A percentile compares a stretch with the other conserved stretches of the same genome.
These are phyloP conservation scores for Scleroderma bovista DNA, from an alignment of 768 basidiomycete genomes.

Conservation along the genomic window DNA sequence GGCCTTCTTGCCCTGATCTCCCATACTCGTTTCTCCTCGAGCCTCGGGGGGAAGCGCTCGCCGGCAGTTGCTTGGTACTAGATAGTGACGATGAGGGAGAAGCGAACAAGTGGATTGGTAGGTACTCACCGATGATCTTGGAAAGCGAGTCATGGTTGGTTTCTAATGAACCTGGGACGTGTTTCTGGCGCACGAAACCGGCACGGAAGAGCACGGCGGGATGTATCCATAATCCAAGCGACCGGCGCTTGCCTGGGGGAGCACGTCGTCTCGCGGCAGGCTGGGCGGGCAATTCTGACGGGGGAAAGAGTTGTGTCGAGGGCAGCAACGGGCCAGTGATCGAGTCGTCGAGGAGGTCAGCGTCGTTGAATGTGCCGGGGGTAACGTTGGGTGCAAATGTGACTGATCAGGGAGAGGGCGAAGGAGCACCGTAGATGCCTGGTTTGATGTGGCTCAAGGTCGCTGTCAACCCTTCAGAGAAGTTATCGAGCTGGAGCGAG, in stretches of 20 bases:
- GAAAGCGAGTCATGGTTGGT: constrained; percentile 45
- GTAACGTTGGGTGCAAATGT: constrained; percentile 63
- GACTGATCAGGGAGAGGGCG: constrained; percentile 41
- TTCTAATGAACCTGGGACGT: constrained; percentile 47
- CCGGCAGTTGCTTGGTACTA: constrained; percentile 47
- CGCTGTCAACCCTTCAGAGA: constrained; percentile 1
- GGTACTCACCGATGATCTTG: constrained; percentile 37
- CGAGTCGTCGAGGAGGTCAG: constrained; percentile 17
- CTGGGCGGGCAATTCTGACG: constrained; percentile 37
- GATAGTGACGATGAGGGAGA: neutral
- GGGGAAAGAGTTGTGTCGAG: constrained; percentile 47
- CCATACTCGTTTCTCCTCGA: constrained; percentile 69
- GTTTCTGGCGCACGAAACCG: constrained; percentile 37
- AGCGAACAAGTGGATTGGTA: neutral
- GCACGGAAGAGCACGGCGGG: constrained; percentile 32
- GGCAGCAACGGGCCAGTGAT: constrained; percentile 22
- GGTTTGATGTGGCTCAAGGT: constrained; percentile 42
- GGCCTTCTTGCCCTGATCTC: constrained; percentile 67
- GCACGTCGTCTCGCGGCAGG: constrained; percentile 40
- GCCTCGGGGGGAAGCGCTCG: constrained; percentile 59
- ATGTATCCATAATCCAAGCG: constrained; percentile 42
- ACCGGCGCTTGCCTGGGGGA: constrained; percentile 60
- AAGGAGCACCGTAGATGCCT: constrained; percentile 43
- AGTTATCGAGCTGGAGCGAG: constrained; percentile 16
- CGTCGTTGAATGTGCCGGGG: constrained; percentile 43